Base-by-base conservation (phyloP, 2,329 filamentous ascomycete species). In the Ceratocystiopsis minuta region DNA sequence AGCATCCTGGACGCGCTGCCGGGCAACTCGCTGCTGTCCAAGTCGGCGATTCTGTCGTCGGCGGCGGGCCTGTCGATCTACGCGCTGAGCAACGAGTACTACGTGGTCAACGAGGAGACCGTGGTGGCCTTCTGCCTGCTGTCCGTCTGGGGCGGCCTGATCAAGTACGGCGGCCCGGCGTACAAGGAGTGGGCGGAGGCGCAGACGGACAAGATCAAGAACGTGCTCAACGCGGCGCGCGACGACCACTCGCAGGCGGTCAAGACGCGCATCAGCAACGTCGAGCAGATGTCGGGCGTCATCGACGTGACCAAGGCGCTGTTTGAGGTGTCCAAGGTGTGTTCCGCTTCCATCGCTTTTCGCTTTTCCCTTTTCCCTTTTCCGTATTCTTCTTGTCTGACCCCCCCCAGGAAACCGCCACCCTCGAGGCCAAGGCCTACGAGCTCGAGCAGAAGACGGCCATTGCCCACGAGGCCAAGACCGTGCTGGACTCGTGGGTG, bases 21-120 rank as follows among this genome's bases (percentile, higher is more conserved):
- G 57, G 90, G 92, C 55, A 94, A 75, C 75, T 88, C 74, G 59
- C 70, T 95, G 51, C 68, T 93, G 60, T 92, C 85, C 65, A 98
- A 98, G 80, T 86, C 85, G 54, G 90, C 90, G 57, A 88, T 95
- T 60, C 80, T 98, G 57, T 96, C 88, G 59, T 87, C 85, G 55
- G 80, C 80, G 51, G 84, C 90, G 57, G 88, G 82, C 67, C 66
- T 93, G 55, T 87, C 83, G 57, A 75, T 93, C 63, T 93, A 90
- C 60, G 90, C 86, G 58, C 86, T 98, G 67, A 92, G 83, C 78
- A 98, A 93, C 69, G 90, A 98, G 76, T 86, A 96, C 72, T 96
- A 95, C 67, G 86, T 98, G 61, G 74, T 98, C 67, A 98, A 98
- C 70, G 90, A 98, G 74, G 90, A 98, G 72, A 82, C 87, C 50